Base-by-base conservation (phyloP, 2,329 filamentous ascomycete species). In the Furcasterigmium furcatum region DNA sequence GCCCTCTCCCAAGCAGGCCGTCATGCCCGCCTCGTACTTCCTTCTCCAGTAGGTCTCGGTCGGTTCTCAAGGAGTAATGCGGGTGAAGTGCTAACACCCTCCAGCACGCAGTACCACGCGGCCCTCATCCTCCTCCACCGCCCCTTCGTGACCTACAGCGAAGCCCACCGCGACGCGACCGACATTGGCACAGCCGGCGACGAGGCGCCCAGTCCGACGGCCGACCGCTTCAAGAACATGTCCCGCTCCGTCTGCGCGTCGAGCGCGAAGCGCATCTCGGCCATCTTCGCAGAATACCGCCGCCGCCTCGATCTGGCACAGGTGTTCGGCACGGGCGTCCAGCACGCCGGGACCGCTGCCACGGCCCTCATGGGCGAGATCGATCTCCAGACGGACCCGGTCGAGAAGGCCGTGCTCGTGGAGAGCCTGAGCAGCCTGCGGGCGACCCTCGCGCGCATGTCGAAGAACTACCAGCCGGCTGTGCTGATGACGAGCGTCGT, bases 331-430 rank as follows among this genome's bases (percentile, higher is more conserved):
- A 49, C 46, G n/a, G 46, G 44, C 18, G 43, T 49, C 4, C 43
- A 46, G 27, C 46, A 49, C 29, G 46, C 46, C 9, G 46, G 46
- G 14, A 46, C 44, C 3, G 46, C 46, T 8, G 46, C 44, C 12
- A 46, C 46, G 10, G 39, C 46, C 9, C 19, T 49, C 25, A 50
- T 50, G 47, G 47, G 40, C 40, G 47, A 50, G 36, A 30, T 45
- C 27, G 32, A 47, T 5, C 29, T 50, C n/a, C 45, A 47, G 38
- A 9, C 40, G 7, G 40, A 50, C n/a, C 27, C 27, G 9, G n/a
- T 12, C 9, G 41, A 48, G 46, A 22, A 41, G 13, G 25, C 27
- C 8, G 16, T n/a, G 10, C 20, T 45, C 35, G 32, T 48, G 13
- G 20, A 41, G 18, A 48, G 21, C 20, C 24, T 49, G n/a, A 20